These are phyloP conservation scores for Fistulinella cinereoalba DNA, from an alignment of 1,284 basidiomycete species.

Conservation along the genomic window DNA sequence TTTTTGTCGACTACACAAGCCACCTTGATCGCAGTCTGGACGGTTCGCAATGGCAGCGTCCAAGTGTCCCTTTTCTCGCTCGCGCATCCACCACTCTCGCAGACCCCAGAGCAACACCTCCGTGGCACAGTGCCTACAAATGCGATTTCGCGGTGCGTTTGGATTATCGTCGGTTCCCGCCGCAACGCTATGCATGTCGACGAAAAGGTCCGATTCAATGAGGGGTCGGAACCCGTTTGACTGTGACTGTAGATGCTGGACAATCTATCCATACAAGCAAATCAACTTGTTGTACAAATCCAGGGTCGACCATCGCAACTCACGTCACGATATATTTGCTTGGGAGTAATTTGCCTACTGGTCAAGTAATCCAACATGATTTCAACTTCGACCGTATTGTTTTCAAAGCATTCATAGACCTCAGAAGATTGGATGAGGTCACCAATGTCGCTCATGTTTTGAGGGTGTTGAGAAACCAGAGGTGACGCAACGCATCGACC, in stretches of 20 bases:
- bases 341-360: constrained; percentile 55
- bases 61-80: constrained; percentile 63
- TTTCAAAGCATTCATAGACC: constrained; percentile 73
- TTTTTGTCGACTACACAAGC: constrained; percentile 53
- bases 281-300: constrained; percentile 8
- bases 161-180: constrained; percentile 54
- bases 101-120: constrained; percentile 72
- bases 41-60: constrained; percentile 50
- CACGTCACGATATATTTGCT: constrained; percentile 72
- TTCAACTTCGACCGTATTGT: constrained; percentile 73
- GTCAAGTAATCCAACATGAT: constrained; percentile 75
- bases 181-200: constrained; percentile 57
- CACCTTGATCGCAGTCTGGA: constrained; percentile 63
- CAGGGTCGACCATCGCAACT: constrained; percentile 12
- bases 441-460: constrained; percentile 58
- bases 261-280: constrained; percentile 52
- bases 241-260: constrained; percentile 54
- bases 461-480: constrained; percentile 59
- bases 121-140: constrained; percentile 68
- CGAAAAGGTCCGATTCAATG: constrained; percentile 65
- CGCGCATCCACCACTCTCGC: constrained; percentile 75
- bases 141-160: constrained; percentile 50
- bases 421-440: constrained; percentile 72
- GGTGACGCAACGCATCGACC: constrained; percentile 63
- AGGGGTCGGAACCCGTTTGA: constrained; percentile 61